phyloP scores from a whole-genome alignment of 176 grass and related monocot genomes.

The Oryza glaberrima region DNA sequence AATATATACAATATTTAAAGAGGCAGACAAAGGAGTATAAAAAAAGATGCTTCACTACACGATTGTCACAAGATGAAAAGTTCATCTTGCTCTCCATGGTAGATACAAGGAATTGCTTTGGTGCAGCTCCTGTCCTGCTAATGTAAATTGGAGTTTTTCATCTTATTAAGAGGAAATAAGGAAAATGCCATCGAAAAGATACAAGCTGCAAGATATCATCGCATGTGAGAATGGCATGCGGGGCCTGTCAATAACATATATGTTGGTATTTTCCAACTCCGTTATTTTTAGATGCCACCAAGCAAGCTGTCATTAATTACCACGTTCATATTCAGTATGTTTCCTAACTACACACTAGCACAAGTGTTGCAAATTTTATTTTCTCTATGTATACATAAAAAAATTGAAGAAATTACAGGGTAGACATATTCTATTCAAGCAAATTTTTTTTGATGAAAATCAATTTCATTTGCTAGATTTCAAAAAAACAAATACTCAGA shows the following conservation, averaged over 20 bases:
- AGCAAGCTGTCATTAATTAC: not conserved
- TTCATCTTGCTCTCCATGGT: not conserved
- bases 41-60: not conserved
- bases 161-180: slow-evolving; percentile 5
- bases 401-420: not conserved
- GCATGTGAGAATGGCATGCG: too few relatives aligned
- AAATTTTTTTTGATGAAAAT: not conserved
- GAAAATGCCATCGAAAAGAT: not conserved
- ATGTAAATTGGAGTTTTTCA: slow-evolving; percentile 24
- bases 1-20: slow-evolving; percentile 23
- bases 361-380: not conserved
- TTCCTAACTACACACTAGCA: not conserved
- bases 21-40: not conserved
- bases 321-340: not conserved
- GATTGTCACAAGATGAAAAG: not conserved
- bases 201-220: not conserved
- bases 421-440: not conserved
- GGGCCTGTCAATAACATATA: not conserved
- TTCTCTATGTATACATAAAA: not conserved
- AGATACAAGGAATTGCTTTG: slow-evolving; percentile 7
- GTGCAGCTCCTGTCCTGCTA: slow-evolving; percentile 12
- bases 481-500: not conserved
- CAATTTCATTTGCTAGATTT: not conserved
- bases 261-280: too few relatives aligned
- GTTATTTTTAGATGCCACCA: too few relatives aligned